phyloP scores from a whole-genome alignment of 1,139 yeast species.

The Yamadazyma taylorii region DNA sequence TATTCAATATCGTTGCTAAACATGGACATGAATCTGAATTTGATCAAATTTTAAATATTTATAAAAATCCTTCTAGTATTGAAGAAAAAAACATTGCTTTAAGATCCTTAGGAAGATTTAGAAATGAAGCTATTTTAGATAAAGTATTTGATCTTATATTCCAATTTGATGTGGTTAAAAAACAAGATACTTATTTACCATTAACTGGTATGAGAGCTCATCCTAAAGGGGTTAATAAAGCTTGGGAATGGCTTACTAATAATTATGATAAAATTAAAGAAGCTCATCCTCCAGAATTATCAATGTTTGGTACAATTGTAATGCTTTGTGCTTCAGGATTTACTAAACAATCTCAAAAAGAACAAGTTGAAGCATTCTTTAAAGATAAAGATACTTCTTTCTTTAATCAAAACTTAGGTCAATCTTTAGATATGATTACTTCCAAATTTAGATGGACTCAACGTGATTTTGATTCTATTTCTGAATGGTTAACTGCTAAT shows the following conservation, averaged over 20 bases:
- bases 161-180: conserved; percentile 67
- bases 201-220: conserved; percentile 68
- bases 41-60: conserved; percentile 63
- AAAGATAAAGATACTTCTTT: conserved; percentile 64
- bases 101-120: conserved; percentile 71
- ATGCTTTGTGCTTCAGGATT: conserved; percentile 62
- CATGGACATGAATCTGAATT: conserved; percentile 64
- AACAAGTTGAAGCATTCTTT: conserved; percentile 61
- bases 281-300: conserved; percentile 77
- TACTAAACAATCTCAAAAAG: conserved; percentile 58
- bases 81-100: conserved; percentile 81
- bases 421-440: conserved; percentile 64
- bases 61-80: conserved; percentile 61
- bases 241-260: conserved; percentile 76
- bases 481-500: conserved; percentile 52
- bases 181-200: conserved; percentile 82
- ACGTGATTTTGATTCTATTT: conserved; percentile 58
- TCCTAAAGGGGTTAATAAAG: conserved; percentile 59
- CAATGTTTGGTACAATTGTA: conserved; percentile 76
- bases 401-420: conserved; percentile 71
- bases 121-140: conserved; percentile 54
- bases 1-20: conserved; percentile 68
- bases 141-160: conserved; percentile 62
- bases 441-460: conserved; percentile 65
- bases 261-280: conserved; percentile 71